Percentiles rank a stretch among this genome's conserved stretches.
Conservation (phyloP, 225 moss, liverwort and hornwort species). For the Pseudoscleropodium purum region DNA sequence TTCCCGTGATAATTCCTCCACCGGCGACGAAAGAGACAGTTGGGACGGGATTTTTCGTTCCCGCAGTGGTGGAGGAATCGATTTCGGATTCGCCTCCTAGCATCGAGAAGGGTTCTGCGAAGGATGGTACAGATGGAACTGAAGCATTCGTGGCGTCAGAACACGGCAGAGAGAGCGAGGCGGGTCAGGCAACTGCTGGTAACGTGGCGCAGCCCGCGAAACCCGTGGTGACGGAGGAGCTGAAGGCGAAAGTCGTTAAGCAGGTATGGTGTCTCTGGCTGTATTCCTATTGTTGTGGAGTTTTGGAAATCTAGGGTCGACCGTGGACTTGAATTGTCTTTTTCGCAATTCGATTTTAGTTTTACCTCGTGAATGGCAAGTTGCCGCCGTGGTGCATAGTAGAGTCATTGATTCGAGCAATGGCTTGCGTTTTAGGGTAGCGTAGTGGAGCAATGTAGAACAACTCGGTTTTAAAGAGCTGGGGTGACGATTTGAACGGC, state of each 20-base stretch:
- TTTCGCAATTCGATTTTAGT: neutral
- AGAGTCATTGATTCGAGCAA: neutral
- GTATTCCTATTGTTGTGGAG: neutral
- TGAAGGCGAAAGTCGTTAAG: constrained; percentile 92
- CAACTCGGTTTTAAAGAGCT: neutral
- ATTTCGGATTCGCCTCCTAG: constrained; percentile 36
- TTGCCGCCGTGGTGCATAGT: neutral
- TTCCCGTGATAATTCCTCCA: constrained; percentile 32
- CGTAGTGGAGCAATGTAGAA: neutral
- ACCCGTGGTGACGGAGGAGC: constrained; percentile 72
- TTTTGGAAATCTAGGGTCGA: neutral
- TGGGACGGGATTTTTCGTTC: constrained; percentile 21
- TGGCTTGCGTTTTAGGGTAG: neutral
- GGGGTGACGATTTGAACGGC: neutral
- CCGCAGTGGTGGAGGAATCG: constrained; percentile 19
- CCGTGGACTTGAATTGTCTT: neutral
- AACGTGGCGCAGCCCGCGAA: constrained; percentile 30
- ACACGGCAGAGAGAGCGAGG: constrained; percentile 19
- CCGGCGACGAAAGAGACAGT: neutral
- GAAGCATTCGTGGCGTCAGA: neutral
- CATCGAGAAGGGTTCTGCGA: neutral
- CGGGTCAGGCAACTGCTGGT: constrained; percentile 9
- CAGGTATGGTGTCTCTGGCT: constrained; percentile 32
- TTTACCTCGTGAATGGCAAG: neutral
- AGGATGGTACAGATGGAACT: constrained; percentile 7